Base-by-base conservation (phyloP, 1,284 basidiomycete species). In the Ceraceosorus guamensis region DNA sequence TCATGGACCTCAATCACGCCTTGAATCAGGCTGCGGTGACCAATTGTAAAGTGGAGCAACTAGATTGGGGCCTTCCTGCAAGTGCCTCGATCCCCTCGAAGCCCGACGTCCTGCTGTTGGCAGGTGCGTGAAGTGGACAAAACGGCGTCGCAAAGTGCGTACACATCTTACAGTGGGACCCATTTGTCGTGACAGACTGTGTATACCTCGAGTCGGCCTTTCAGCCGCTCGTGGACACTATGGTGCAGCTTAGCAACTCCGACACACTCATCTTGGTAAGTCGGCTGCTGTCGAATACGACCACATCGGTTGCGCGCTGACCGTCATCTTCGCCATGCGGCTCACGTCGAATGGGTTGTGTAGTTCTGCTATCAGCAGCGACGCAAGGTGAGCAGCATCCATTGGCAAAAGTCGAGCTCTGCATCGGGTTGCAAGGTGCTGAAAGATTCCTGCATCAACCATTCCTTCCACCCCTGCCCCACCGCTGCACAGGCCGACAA, bases 311-410 rank as follows among this genome's bases (percentile, higher is more conserved):
- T 18, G 8, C 50, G 4, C 4, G 48, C 5, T 18, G n/a, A 14
- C 41, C 41, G 14, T 44, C 41, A 14, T 43, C 8, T 55, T 6
- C 41, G 32, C 5, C 16, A 16, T 55, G 24, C 52, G 8, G 6
- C 51, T 7, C 48, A 11, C 8, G 8, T 50, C 8, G 18, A 13
- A 13, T 53, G 8, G 8, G 14, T 11, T 52, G 31, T n/a, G n/a
- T n/a, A 55, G 46, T 93, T 96, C 76, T 92, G 89, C 76, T 93
- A 91, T 78, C 91, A 92, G 78, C 93, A 93, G 73, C 82, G 91
- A 49, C 82, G 91, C 77, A 93, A 91, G 83, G 89, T 87, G 48
- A 59, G 50, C 3, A 30, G 7, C 5, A 8, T 6, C 6, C 39
- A 6, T 31, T 6, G 14, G 8, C 37, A 41, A 8, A 41, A 16